phyloP scores from a whole-genome alignment of 1,284 basidiomycete species.

The Sporisorium iseilematis-ciliati region DNA sequence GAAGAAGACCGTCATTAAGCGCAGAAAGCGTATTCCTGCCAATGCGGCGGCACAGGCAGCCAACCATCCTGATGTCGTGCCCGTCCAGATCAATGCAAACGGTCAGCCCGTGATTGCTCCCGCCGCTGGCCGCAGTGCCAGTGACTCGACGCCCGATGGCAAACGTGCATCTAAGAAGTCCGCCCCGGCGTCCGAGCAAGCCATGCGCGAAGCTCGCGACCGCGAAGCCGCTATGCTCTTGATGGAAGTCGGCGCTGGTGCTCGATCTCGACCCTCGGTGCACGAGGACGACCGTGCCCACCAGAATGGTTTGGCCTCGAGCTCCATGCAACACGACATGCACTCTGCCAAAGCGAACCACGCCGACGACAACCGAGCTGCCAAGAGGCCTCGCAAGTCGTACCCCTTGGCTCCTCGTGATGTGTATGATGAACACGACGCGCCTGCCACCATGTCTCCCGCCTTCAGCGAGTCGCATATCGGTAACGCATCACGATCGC shows the following conservation, averaged over 20 bases:
- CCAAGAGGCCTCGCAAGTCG: conserved; percentile 45
- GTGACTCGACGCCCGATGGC: conserved; percentile 24
- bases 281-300: conserved; percentile 36
- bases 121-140: conserved; percentile 27
- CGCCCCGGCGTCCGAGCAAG: conserved; percentile 34
- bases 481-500: conserved; percentile 11
- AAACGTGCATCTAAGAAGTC: conserved; percentile 40
- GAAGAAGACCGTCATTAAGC: conserved; percentile 99
- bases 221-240: conserved; percentile 67
- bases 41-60: conserved; percentile 45
- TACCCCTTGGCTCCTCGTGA: conserved; percentile 29
- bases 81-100: conserved; percentile 47
- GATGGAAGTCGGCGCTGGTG: conserved; percentile 64
- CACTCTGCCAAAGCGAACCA: conserved; percentile 26
- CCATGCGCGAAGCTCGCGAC: conserved; percentile 57
- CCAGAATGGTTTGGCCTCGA: conserved; percentile 15
- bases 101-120: conserved; percentile 49
- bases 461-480: conserved; percentile 7
- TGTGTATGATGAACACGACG: conserved; percentile 28
- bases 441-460: conserved; percentile 1
- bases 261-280: conserved; percentile 19
- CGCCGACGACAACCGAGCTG: conserved; percentile 22
- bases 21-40: conserved; percentile 84
- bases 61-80: conserved; percentile 39
- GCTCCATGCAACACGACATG: conserved; percentile 37